Base-by-base conservation (phyloP, 257 asterid genomes). In the Paraleonurus japonicus region DNA sequence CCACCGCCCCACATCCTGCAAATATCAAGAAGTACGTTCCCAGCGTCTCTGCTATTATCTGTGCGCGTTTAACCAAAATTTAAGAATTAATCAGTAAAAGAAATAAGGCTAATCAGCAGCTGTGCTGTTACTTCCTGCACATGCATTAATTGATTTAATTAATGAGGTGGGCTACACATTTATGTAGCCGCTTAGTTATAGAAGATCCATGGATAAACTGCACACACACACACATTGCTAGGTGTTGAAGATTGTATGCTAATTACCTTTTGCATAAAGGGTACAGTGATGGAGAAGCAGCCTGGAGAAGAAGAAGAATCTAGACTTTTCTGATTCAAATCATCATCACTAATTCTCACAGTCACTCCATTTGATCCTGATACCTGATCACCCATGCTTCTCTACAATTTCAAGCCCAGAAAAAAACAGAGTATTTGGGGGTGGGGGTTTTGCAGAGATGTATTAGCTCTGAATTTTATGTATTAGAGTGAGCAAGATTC, bases 11-110 rank as follows among this genome's bases (percentile, higher is more conserved):
- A 24, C 90, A 88, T 0, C 98, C 98, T 0, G 92, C 94, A 10
- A 92, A 92, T 78, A 92, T 85, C 85, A 92, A 43, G 75, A 90
- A 89, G 57, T 85, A 89, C 0, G 98, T 92, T 2, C 96, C 98
- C 54, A 90, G 45, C 0, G 81, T 62, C 89, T 92, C 98, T 4
- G 96, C 98, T 66, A 92, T 84, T 43, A 92, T 59, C 97, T 91
- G 80, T 79, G 4, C 0, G 0, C 22, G 8, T 13, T 15, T 2
- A 45, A 7, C n/a, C n/a, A n/a, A n/a, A n/a, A n/a, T n/a, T n/a
- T n/a, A n/a, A n/a, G n/a, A n/a, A n/a, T n/a, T n/a, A n/a, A n/a
- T n/a, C n/a, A n/a, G n/a, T 8, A 35, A 39, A 41, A 41, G 2
- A 10, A 1, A 10, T 8, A 37, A 39, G 47, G n/a, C n/a, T 39